Percentiles rank a stretch among this genome's conserved stretches.
phyloP scores from a whole-genome alignment of 2,329 filamentous ascomycete species.

The Elsinoe perseae region DNA sequence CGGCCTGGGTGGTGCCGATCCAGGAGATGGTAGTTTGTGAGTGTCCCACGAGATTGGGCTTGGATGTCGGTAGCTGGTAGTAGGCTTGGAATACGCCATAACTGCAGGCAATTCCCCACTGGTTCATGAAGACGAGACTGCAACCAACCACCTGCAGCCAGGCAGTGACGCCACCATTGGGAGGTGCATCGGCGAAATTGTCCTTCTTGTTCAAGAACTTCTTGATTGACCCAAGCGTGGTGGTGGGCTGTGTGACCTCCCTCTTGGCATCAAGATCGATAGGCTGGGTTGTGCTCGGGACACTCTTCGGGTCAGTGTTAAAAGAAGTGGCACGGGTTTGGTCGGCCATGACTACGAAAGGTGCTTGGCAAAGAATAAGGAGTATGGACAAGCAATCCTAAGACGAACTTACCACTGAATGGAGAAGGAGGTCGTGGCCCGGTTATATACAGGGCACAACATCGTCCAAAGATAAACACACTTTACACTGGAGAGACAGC shows the following conservation, averaged over 20 bases:
- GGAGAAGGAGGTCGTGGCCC: neutral
- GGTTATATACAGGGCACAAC: neutral
- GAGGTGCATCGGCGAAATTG: constrained; percentile 20
- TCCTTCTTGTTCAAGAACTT: constrained; percentile 14
- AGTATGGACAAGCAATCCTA: neutral
- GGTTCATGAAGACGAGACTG: constrained; percentile 32
- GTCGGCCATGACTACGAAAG: neutral
- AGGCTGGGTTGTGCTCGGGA: neutral
- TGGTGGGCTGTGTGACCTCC: neutral
- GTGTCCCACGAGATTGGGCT: constrained; percentile 18
- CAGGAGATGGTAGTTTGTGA: constrained; percentile 27
- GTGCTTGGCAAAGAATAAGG: neutral
- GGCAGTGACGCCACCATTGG: constrained; percentile 34
- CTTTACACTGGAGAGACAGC: neutral
- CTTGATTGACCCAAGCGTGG: neutral
- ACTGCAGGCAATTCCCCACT: constrained; percentile 28
- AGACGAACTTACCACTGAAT: neutral
- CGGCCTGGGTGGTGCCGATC: constrained; percentile 32
- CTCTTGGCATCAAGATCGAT: neutral
- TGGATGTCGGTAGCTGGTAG: constrained; percentile 23
- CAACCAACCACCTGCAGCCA: constrained; percentile 41
- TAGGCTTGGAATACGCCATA: constrained; percentile 31
- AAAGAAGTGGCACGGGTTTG: neutral
- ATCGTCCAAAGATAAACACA: too few relatives aligned
- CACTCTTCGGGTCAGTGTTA: neutral